Evolutionary conservation across 176 grass and related monocot genomes (phyloP), one percentile per base, ranked within the genome.

Genomic region (Urochloa ruziziensis): DNA sequence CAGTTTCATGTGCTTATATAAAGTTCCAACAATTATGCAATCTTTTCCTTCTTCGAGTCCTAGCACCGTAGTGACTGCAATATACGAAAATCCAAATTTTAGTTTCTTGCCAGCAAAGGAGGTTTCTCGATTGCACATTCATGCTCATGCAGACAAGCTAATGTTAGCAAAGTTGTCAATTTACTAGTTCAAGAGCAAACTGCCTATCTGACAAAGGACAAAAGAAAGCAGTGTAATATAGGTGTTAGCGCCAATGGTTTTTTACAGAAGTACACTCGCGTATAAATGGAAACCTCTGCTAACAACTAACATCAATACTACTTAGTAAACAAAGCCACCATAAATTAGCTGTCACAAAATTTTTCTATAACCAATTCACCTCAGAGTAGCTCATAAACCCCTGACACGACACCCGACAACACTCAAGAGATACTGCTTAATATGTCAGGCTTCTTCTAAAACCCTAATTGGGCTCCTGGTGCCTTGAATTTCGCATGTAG

Each of bases 1-100:
- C 73, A 99, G 83, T 85, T 99, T 99, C 96, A 99, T 99, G 59
- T 94, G 77, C 77, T 98, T 99, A 88, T 94, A 99, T 53, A 94
- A 77, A 74, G 96, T 99, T 43, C 96, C 96, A 87, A 96, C 87
- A 74, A 99, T 78, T 60, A 99, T 91, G 24, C 96, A 96, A 48
- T 94, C 93, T 70, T 94, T 99, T 86, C 89, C 96, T 86, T 99
- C 77, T 92, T 99, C 93, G 28, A 99, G 91, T 46, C 91, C 96
- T 23, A 99, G 90, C 42, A 99, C 87, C 49, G 93, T 93, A 61
- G 94, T 95, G 35, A 99, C 96, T 99, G 91, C 57, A 90, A 81
- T 21, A 44, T 51, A 63, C 33, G n/a, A 70, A 56, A 80, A 69
- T 34, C 9, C 5, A 15, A 19, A 21, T 68, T 44, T 77, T 30